These are phyloP conservation scores for Boletus rufocinnamomeus DNA, from an alignment of 768 basidiomycete genomes.

Conservation along the genomic window DNA sequence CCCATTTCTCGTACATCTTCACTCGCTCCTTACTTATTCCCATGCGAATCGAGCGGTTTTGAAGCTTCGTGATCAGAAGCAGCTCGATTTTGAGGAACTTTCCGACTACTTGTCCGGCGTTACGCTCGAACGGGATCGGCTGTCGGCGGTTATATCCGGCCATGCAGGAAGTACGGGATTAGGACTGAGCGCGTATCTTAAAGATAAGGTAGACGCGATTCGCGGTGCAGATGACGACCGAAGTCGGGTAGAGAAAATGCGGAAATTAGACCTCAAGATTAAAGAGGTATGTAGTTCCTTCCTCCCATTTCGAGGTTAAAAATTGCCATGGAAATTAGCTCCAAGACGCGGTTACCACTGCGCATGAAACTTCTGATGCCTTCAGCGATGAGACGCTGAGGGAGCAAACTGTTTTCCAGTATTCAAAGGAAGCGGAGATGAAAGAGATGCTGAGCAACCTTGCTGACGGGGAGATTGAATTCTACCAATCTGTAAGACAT, in stretches of 20 bases:
- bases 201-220: conserved; percentile 89
- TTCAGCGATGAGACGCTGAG: conserved; percentile 94
- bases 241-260: conserved; percentile 90
- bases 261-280: conserved; percentile 89
- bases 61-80: conserved; percentile 96
- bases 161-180: conserved; percentile 83
- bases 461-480: conserved; percentile 94
- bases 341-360: conserved; percentile 93
- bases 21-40: conserved; percentile 92
- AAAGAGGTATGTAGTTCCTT: conserved; percentile 68
- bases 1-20: conserved; percentile 86
- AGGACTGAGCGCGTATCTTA: conserved; percentile 85
- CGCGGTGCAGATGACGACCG: conserved; percentile 93
- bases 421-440: conserved; percentile 93
- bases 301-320: background rate
- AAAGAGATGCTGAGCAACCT: conserved; percentile 89
- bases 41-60: conserved; percentile 92
- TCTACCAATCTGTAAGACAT: conserved; percentile 78
- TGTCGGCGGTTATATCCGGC: conserved; percentile 88
- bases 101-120: conserved; percentile 94
- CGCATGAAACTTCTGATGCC: conserved; percentile 93
- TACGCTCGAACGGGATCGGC: conserved; percentile 87
- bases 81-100: conserved; percentile 97
- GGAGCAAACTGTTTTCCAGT: conserved; percentile 89
- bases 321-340: conserved; percentile 51